A percentile compares a stretch with the other conserved stretches of the same genome.
These are phyloP conservation scores for Mollisiaceae sp. DNA, from an alignment of 2,329 filamentous ascomycete species.

Conservation along the genomic window DNA sequence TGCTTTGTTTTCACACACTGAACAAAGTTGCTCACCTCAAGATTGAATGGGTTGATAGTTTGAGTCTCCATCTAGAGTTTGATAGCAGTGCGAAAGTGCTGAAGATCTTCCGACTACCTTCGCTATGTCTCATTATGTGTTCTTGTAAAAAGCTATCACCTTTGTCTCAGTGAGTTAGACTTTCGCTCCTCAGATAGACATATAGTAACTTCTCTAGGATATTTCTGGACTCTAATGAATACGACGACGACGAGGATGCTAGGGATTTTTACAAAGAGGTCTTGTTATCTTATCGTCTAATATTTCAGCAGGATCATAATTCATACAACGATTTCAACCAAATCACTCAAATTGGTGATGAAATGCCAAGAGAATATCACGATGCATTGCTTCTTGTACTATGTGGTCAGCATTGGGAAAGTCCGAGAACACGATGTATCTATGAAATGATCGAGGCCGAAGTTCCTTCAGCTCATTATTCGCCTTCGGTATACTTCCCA, in stretches of 20 bases:
- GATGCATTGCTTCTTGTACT: constrained; percentile 8
- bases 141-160: neutral
- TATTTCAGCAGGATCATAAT: constrained; percentile 29
- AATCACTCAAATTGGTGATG: constrained; percentile 17
- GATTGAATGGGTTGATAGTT: constrained; percentile 24
- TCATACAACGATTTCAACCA: constrained; percentile 24
- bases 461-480: constrained; percentile 15
- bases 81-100: constrained; percentile 22
- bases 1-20: constrained; percentile 8
- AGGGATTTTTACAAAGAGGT: constrained; percentile 28
- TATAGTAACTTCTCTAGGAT: neutral
- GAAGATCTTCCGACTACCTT: constrained; percentile 30
- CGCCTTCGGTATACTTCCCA: constrained; percentile 23
- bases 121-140: constrained; percentile 15
- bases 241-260: neutral
- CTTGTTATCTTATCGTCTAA: constrained; percentile 33
- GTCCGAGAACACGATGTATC: constrained; percentile 15
- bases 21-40: constrained; percentile 19
- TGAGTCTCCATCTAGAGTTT: constrained; percentile 27
- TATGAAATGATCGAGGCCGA: constrained; percentile 28
- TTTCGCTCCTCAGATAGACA: neutral
- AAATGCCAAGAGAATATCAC: constrained; percentile 15
- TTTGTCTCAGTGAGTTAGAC: neutral
- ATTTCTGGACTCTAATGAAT: constrained; percentile 9
- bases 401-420: constrained; percentile 21